phyloP scores from a whole-genome alignment of 2,329 filamentous ascomycete species.

The Fusarium staphyleae region DNA sequence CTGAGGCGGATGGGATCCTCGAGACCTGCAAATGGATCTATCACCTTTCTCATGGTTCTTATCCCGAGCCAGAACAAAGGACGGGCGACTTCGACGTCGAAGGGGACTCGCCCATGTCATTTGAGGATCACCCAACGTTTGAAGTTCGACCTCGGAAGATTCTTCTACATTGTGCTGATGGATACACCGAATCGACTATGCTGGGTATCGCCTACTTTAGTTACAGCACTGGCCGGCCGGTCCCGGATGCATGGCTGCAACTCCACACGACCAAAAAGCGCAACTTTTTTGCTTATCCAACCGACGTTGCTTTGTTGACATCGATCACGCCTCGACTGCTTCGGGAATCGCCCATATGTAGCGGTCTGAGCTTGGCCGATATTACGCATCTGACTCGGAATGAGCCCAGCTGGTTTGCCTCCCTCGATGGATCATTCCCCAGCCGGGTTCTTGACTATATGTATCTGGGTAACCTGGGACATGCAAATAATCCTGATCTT shows the following conservation, averaged over 20 bases:
- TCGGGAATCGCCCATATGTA: constrained; percentile 67
- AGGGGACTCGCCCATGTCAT: constrained; percentile 39
- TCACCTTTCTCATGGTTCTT: constrained; percentile 74
- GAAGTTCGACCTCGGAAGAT: constrained; percentile 66
- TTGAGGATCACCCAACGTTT: constrained; percentile 23
- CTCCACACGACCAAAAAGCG: constrained; percentile 81
- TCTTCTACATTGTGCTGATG: constrained; percentile 91
- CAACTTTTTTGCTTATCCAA: constrained; percentile 96
- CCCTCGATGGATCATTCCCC: constrained; percentile 88
- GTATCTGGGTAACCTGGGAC: constrained; percentile 91
- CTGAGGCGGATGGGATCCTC: constrained; percentile 83
- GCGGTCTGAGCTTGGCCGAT: constrained; percentile 58
- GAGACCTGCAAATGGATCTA: constrained; percentile 92
- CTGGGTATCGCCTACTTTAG: constrained; percentile 91
- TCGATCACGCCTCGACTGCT: constrained; percentile 79
- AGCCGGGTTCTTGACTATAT: constrained; percentile 91
- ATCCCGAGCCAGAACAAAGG: constrained; percentile 47
- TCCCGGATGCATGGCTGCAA: constrained; percentile 86
- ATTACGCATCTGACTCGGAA: constrained; percentile 60
- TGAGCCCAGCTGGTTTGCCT: constrained; percentile 81
- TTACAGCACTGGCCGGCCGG: constrained; percentile 82
- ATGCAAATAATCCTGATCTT: constrained; percentile 92
- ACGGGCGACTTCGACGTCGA: constrained; percentile 41
- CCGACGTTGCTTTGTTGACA: constrained; percentile 83
- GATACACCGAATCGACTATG: constrained; percentile 93